Conservation (phyloP, 31 red algal species). For the Asparagopsis taxiformis region DNA sequence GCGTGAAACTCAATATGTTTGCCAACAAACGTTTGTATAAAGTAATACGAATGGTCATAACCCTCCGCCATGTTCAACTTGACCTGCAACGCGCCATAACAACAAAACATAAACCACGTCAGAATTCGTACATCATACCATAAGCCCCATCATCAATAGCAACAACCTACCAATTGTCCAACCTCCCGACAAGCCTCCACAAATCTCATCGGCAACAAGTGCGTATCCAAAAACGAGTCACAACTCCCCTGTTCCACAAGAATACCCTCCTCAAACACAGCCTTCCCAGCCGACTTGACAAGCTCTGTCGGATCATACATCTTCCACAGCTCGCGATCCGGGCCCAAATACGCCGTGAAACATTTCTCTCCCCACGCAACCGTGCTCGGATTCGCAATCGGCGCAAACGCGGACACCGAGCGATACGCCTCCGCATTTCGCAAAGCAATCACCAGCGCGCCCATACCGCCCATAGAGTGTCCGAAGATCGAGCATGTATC, state of each 20-base stretch:
- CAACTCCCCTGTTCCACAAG: constrained; percentile 84
- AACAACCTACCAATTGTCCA: constrained; percentile 62
- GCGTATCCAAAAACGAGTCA: constrained; percentile 82
- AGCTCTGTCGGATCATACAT: constrained; percentile 80
- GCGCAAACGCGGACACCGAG: constrained; percentile 89
- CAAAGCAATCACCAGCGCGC: constrained; percentile 69
- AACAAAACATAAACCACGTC: not conserved
- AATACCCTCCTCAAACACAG: constrained; percentile 28
- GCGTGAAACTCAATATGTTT: constrained; percentile 89
- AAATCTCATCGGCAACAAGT: constrained; percentile 76
- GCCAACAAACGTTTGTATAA: constrained; percentile 86
- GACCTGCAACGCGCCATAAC: constrained; percentile 1
- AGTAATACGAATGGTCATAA: constrained; percentile 96
- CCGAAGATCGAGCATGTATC: constrained; percentile 55
- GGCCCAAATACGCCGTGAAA: constrained; percentile 71
- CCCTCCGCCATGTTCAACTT: constrained; percentile 66
- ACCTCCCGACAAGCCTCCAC: constrained; percentile 55
- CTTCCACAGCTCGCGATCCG: constrained; percentile 33
- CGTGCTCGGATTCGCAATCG: constrained; percentile 72
- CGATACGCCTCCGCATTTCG: constrained; percentile 47
- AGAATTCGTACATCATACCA: not conserved
- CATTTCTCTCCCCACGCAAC: constrained; percentile 89
- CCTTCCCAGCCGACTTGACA: constrained; percentile 15
- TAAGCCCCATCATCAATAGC: not conserved
- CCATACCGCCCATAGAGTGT: constrained; percentile 98